Evolutionary conservation across 148 eudicot species (phyloP).

Genomic region (Amaranthus hypochondriacus): DNA sequence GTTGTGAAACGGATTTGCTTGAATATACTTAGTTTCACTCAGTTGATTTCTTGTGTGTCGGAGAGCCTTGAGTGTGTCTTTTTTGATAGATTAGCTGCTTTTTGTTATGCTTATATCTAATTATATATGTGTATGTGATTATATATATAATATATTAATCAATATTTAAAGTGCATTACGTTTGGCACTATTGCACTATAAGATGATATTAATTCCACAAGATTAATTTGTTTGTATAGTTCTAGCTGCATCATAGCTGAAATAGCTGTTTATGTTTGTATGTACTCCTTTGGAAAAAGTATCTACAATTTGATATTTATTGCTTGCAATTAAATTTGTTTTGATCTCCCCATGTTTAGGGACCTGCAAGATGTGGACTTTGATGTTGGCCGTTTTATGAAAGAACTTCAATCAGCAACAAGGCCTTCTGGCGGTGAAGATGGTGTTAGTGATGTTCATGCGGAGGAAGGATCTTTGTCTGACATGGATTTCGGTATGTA

Average conservation of each 20-base stretch:
- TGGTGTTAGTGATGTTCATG: slow-evolving; percentile 39
- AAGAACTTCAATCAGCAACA: slow-evolving; percentile 70
- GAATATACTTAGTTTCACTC: neutral
- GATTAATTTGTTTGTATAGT: no score
- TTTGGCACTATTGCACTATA: neutral
- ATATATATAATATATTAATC: neutral
- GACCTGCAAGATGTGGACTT: slow-evolving; percentile 55
- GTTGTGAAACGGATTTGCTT: neutral
- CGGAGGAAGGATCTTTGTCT: slow-evolving; percentile 62
- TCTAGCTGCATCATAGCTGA: no score
- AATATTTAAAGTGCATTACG: neutral
- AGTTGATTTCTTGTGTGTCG: neutral
- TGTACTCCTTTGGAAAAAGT: neutral
- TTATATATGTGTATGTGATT: neutral
- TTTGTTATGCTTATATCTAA: neutral
- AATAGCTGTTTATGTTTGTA: no score
- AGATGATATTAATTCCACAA: neutral
- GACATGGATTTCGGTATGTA: slow-evolving; percentile 88
- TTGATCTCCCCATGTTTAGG: slow-evolving; percentile 28
- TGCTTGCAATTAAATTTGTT: slow-evolving; percentile 9
- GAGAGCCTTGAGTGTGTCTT: neutral
- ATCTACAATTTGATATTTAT: neutral
- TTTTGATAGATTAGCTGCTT: neutral
- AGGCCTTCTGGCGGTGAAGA: slow-evolving; percentile 35
- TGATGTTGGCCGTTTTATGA: slow-evolving; percentile 78